A percentile compares a stretch with the other conserved stretches of the same genome.
These are phyloP conservation scores for Russula abietina DNA, from an alignment of 768 basidiomycete species.

Conservation along the genomic window DNA sequence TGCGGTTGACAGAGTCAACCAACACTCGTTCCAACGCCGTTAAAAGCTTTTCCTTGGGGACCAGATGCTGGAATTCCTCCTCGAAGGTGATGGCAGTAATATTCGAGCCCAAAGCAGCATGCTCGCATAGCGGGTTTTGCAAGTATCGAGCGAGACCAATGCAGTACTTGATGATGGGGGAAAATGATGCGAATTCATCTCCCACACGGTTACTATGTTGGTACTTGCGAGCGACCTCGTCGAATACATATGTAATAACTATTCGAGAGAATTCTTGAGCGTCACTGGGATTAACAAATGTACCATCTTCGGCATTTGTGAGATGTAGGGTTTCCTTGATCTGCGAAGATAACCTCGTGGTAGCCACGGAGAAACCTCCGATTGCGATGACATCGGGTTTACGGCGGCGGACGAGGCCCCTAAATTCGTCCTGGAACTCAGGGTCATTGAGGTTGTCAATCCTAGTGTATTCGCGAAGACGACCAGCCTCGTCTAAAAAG, in stretches of 20 bases:
- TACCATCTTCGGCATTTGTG: constrained; percentile 8
- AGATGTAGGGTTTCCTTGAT: constrained; percentile 51
- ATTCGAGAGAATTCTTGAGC: constrained; percentile 44
- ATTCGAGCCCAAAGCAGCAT: constrained; percentile 81
- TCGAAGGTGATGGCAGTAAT: constrained; percentile 79
- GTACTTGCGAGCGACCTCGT: constrained; percentile 91
- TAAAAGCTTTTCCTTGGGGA: constrained; percentile 80
- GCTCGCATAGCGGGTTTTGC: constrained; percentile 93
- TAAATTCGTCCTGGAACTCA: constrained; percentile 66
- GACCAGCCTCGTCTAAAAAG: constrained; percentile 82
- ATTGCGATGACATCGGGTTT: constrained; percentile 85
- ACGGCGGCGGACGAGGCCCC: constrained; percentile 73
- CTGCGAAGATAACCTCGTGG: constrained; percentile 58
- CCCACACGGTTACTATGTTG: constrained; percentile 83
- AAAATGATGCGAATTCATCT: constrained; percentile 75
- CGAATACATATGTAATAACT: constrained; percentile 76
- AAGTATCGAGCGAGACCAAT: constrained; percentile 88
- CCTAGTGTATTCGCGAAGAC: constrained; percentile 83
- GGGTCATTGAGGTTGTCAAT: constrained; percentile 79
- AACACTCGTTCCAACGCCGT: constrained; percentile 77
- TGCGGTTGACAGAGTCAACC: constrained; percentile 85
- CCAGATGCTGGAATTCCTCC: constrained; percentile 78
- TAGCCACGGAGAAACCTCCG: constrained; percentile 83
- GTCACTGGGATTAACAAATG: constrained; percentile 13
- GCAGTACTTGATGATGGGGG: constrained; percentile 82